Evolutionary conservation across 352 stramenopile species (phyloP), one percentile per base, ranked within the genome.

Genomic region (Globisporangium acanthophoron): DNA sequence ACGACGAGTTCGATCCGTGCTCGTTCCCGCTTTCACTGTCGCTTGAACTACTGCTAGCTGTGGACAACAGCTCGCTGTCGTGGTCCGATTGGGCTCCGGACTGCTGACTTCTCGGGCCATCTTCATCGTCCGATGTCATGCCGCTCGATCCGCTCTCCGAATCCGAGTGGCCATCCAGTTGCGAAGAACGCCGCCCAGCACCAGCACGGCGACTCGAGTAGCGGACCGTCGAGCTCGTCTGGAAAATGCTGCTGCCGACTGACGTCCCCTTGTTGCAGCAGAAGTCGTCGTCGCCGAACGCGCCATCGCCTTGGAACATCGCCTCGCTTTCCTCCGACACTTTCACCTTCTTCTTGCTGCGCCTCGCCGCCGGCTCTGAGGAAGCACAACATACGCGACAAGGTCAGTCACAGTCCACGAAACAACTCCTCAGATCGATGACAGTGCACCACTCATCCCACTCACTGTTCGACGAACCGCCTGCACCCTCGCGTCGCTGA

Each of bases 131-230:
- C 3, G 79, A 86, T 11, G 66, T 70, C 21, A 82, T 58, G 43
- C 68, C 64, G 55, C 71, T 79, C n/a, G 69, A 71, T 49, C 65
- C 79, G 55, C 70, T 83, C 46, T 84, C 70, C 21, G 76, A 88
- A 39, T 78, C 70, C 15, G 75, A 91, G 6, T 79, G 68, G 12
- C 78, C 81, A 56, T 90, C 79, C 15, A 79, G 45, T 62, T 90
- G 82, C 24, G 59, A 52, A 4, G 18, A 27, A 15, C 65, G 31
- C 6, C 61, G 64, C 41, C 52, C 69, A 45, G 33, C 49, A 16
- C 53, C 65, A 39, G 61, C 60, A 37, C 56, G 24, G 29, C 46
- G 62, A 20, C 41, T 21, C 29, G 50, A 54, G 54, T 71, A 72
- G 47, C 57, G 61, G 21, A 81, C 79, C 2, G 69, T 20, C 46